These are phyloP conservation scores for Geotrichum aggregatum DNA, from an alignment of 1,139 yeast genomes.

Conservation along the genomic window DNA sequence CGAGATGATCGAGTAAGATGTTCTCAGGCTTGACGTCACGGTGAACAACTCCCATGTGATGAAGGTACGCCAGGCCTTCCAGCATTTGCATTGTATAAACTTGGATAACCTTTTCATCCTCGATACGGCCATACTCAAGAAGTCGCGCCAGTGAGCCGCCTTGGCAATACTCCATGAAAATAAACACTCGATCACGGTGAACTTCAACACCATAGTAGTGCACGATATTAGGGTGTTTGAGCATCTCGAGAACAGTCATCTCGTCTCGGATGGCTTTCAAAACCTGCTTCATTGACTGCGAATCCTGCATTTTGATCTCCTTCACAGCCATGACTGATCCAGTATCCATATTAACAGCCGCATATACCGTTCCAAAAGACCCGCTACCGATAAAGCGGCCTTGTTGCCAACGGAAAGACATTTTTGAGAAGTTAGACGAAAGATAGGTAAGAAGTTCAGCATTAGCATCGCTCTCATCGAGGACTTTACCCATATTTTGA, in stretches of 20 bases:
- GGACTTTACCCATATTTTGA: constrained; percentile 74
- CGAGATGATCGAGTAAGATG: constrained; percentile 82
- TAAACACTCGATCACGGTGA: constrained; percentile 89
- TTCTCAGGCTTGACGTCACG: constrained; percentile 96
- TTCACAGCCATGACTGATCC: constrained; percentile 97
- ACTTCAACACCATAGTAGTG: constrained; percentile 97
- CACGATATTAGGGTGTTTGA: constrained; percentile 92
- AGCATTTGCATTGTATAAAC: constrained; percentile 88
- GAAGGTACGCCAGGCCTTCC: constrained; percentile 92
- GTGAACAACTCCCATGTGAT: constrained; percentile 91
- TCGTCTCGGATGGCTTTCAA: constrained; percentile 91
- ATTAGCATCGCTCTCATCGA: constrained; percentile 82
- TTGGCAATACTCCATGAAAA: constrained; percentile 96
- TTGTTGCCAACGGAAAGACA: constrained; percentile 95
- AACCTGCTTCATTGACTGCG: constrained; percentile 77
- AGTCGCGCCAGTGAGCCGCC: constrained; percentile 89
- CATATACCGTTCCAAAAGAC: constrained; percentile 89
- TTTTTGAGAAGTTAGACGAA: constrained; percentile 85
- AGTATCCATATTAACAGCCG: constrained; percentile 87
- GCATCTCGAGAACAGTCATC: constrained; percentile 92
- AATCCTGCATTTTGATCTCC: constrained; percentile 86
- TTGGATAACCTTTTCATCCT: constrained; percentile 90
- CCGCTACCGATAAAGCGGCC: constrained; percentile 94
- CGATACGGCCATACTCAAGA: constrained; percentile 88
- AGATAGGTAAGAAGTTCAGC: constrained; percentile 80